Evolutionary conservation across 1,284 basidiomycete species (phyloP), one percentile per base, ranked within the genome.

Genomic region (Cutaneotrichosporon sp.): DNA sequence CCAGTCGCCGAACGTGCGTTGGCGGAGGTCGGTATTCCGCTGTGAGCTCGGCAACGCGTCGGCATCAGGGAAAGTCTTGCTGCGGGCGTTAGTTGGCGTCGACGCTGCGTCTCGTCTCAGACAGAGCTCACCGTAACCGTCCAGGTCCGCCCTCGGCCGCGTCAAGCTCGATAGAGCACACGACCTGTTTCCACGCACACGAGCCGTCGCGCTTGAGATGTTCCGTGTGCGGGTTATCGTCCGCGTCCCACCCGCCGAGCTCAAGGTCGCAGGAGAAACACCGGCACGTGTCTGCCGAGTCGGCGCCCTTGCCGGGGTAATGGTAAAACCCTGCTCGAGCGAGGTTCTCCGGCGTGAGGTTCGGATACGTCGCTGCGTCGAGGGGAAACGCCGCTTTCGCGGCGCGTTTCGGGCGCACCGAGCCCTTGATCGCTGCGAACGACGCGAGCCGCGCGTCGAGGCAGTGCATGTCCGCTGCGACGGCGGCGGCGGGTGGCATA

Each of bases 251-350:
- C 14, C 84, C 86, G 46, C 82, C 81, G 10, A 92, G 78, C 57
- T 84, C 79, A 64, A 89, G 86, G 43, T 78, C 79, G 73, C 89
- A 92, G 48, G 84, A 70, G 66, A 84, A 90, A 69, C 90, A 92
- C 5, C 79, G 79, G 21, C 68, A 70, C 13, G 63, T 66, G 41
- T 60, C 46, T 23, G 38, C 30, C 10, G 17, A 26, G 22, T 52
- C 46, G 18, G 39, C 33, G 15, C 36, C 41, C 2, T 55, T 26
- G 37, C 60, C 62, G 1, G 69, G 68, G 1, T 56, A 53, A 51
- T 80, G 88, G 77, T 82, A 90, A 76, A 91, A 92, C 13, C 89
- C 89, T 3, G 89, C 89, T 57, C 85, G 81, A 2, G 89, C 85
- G 22, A 92, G 81, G 4, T 80, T 77, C 45, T 79, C 72, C 1